These are phyloP conservation scores for Umbelopsis isabellina DNA, from an alignment of 192 early-diverging fungal genomes.

Conservation along the genomic window DNA sequence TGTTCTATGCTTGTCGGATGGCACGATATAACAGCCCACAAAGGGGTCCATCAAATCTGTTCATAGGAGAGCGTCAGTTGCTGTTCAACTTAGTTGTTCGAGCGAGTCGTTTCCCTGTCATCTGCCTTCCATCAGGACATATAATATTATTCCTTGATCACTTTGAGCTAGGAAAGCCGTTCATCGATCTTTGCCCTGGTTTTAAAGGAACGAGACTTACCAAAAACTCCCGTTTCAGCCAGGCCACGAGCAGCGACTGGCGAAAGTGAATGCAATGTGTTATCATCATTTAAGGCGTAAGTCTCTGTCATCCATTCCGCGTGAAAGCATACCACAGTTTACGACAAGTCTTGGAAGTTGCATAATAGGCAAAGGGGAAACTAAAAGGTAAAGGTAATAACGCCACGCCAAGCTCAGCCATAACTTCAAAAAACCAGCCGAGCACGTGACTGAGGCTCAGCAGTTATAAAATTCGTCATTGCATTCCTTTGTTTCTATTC, in stretches of 20 bases:
- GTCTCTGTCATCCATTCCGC: background rate
- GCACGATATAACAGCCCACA: constrained; percentile 35
- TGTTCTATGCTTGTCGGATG: constrained; percentile 40
- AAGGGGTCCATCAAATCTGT: constrained; percentile 24
- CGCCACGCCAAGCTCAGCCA: background rate
- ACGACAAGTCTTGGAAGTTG: constrained; percentile 1
- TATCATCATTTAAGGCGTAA: background rate
- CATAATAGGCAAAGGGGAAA: constrained; percentile 3
- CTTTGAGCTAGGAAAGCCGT: too few species aligned
- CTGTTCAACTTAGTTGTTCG: too few species aligned
- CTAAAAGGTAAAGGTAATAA: background rate
- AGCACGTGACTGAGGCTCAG: background rate
- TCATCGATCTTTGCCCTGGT: background rate
- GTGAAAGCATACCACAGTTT: background rate
- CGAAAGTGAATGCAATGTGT: background rate
- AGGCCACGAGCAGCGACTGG: constrained; percentile 13
- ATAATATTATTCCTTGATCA: too few species aligned
- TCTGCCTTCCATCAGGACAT: too few species aligned
- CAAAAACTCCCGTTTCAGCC: constrained; percentile 15
- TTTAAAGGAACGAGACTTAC: background rate
- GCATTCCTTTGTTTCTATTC: background rate
- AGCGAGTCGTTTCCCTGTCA: too few species aligned
- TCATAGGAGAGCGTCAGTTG: background rate
- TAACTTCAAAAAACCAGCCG: background rate
- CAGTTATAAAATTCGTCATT: too few species aligned